These are phyloP conservation scores for Steccherinum ochraceum DNA, from an alignment of 768 basidiomycete genomes.

Conservation along the genomic window DNA sequence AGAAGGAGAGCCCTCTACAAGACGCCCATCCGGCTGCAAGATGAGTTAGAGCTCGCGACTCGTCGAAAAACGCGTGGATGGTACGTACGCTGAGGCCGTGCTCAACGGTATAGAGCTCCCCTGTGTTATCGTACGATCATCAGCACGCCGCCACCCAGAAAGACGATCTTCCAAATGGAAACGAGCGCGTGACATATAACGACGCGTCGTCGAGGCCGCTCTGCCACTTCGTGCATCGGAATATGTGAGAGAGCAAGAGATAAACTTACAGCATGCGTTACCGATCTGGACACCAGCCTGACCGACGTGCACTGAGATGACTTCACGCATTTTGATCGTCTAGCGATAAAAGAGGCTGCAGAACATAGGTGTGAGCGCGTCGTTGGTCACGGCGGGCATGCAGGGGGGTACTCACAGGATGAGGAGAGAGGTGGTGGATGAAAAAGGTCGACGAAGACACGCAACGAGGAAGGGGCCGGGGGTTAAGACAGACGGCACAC, in stretches of 20 bases:
- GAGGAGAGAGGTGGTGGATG: constrained; percentile 15
- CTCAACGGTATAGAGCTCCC: constrained; percentile 99
- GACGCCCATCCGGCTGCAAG: constrained; percentile 86
- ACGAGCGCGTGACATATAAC: neutral
- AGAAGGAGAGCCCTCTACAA: constrained; percentile 71
- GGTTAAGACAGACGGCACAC: constrained; percentile 33
- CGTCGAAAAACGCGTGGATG: constrained; percentile 9
- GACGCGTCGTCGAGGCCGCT: constrained; percentile 13
- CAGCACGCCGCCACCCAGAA: constrained; percentile 4
- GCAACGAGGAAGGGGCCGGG: constrained; percentile 27
- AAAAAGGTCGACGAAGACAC: constrained; percentile 26
- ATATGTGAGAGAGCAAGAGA: constrained; percentile 7
- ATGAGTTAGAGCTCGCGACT: constrained; percentile 8
- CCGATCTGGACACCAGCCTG: constrained; percentile 98
- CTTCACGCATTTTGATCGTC: constrained; percentile 73
- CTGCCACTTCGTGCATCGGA: neutral
- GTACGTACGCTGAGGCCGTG: constrained; percentile 89
- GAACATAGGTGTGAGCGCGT: neutral
- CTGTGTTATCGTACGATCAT: constrained; percentile 33
- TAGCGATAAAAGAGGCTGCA: constrained; percentile 14
- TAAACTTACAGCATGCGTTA: constrained; percentile 92
- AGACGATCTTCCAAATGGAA: neutral
- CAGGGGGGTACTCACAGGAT: constrained; percentile 16
- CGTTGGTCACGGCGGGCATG: constrained; percentile 1
- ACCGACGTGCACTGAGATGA: constrained; percentile 97